Base-by-base conservation (phyloP, 768 basidiomycete genomes). In the Porphyrellus cyaneotinctus region DNA sequence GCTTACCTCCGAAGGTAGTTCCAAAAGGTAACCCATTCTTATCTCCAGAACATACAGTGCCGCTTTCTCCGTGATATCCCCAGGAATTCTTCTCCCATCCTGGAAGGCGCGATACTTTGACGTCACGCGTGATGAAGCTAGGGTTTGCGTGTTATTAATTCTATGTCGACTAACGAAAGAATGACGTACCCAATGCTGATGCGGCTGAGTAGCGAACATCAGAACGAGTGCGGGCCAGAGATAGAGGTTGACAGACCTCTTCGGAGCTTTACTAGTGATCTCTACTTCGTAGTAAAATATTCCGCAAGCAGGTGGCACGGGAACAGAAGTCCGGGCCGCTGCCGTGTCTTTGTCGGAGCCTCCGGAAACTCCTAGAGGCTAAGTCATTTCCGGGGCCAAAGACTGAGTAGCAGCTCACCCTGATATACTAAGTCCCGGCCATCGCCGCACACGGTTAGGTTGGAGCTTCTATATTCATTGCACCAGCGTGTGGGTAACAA, bases 221-320 rank as follows among this genome's bases (percentile, higher is more conserved):
- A 66, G 54, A 56, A 54, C 58, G 51, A 41, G 54, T n/a, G 6
- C 7, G 31, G 23, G 43, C 35, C 42, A 13, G 54, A 43, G 17
- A 37, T 9, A 23, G 32, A 35, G 23, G 24, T 13, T 26, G 22
- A 71, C 82, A 65, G 60, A 87, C 92, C 90, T 92, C 68, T 87
- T 89, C 38, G 80, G 75, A 65, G 87, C 82, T 28, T 89, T 89
- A 65, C 87, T 83, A 7, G 87, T 66, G 42, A 98, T 82, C 61
- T 88, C 83, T 6, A 93, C 83, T 73, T 99, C 95, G 65, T 87
- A 99, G 69, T 98, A 99, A 65, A 91, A 95, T 49, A 98, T 84
- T 22, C 95, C 97, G 60, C 89, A 89, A 12, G 87, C 84, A 1
- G 85, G 76, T 2, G 95, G 95, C 43, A 95, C 87, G 1, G 87